Evolutionary conservation across 345 rosid species (phyloP), one percentile per base, ranked within the genome.

Genomic region (Noccaea caerulescens): DNA sequence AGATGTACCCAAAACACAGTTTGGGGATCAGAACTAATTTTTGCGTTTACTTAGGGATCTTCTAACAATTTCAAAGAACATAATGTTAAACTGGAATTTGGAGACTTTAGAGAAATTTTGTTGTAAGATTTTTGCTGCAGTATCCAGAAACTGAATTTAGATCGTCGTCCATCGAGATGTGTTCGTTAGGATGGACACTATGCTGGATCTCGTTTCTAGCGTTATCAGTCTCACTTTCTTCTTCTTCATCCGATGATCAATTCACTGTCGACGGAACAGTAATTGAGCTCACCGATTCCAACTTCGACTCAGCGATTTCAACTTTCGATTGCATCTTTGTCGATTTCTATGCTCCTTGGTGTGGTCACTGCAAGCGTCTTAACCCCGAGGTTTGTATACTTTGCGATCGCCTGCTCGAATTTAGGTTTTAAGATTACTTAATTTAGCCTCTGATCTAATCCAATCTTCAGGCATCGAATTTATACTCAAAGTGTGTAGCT

Each of bases 291-390:
- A 89, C 87, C 60, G 98, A 93, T 33, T 87, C 97, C 36, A 91
- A 86, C 81, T 84, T 91, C 63, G 96, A 93, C 25, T 67, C 87
- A 0, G 91, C 96, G 47, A 87, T 91, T 70, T 79, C 98, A 34
- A 10, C 85, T 43, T 84, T 87, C 53, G 96, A 89, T 70, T 88
- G 78, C 77, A 60, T 93, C 79, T 83, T 93, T 54, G 91, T 91
- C 34, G 91, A 89, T 77, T 93, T 93, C 81, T 93, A 91, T 68
- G 97, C 97, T 61, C 98, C 98, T 2, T 91, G 98, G 98, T 93
- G 98, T 77, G 90, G 91, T 76, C 97, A 93, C 87, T 91, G 97
- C 92, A 84, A 93, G 79, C 94, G 86, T 20, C 98, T 93, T 38
- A 76, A 87, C 33, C 98, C 96, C 30, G 86, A 93, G 98, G 98